These are phyloP conservation scores for Tritrichomonas musculus DNA, from an alignment of 208 protist species.

Conservation along the genomic window DNA sequence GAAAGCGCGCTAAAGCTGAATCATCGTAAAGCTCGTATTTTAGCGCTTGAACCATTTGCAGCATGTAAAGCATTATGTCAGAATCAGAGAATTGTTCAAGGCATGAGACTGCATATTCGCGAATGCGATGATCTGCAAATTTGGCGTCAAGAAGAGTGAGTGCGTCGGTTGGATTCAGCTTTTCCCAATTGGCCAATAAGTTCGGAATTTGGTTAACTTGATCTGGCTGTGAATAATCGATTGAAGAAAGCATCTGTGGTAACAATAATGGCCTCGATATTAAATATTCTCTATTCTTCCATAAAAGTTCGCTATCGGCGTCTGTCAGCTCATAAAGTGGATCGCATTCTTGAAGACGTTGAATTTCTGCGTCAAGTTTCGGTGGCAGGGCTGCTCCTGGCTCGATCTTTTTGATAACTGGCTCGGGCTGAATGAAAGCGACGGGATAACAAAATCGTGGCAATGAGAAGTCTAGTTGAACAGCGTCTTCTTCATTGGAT, in stretches of 20 bases:
- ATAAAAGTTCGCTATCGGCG: not conserved
- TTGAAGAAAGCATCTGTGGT: not conserved
- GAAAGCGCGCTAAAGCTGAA: slow-evolving; percentile 58
- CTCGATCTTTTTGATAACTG: too few species aligned
- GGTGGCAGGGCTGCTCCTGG: too few species aligned
- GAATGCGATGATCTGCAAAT: slow-evolving; percentile 58
- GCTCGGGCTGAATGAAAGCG: not conserved
- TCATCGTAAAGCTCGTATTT: slow-evolving; percentile 69
- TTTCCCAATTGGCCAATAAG: not conserved
- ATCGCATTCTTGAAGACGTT: not conserved
- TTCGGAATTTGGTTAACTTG: not conserved
- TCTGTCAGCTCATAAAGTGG: not conserved
- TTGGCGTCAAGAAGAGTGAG: slow-evolving; percentile 64
- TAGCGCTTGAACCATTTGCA: slow-evolving; percentile 58
- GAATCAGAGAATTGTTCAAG: slow-evolving; percentile 40
- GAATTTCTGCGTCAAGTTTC: not conserved
- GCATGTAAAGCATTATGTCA: slow-evolving; percentile 41
- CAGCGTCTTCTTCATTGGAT: not conserved
- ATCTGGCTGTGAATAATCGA: not conserved
- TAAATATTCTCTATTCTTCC: not conserved
- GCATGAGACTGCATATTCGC: slow-evolving; percentile 55
- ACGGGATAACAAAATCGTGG: not conserved
- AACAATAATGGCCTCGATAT: not conserved
- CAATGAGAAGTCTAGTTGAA: not conserved
- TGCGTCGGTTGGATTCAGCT: slow-evolving; percentile 36